Base-by-base conservation (phyloP, 108 stramenopile genomes). In the Heterococcus sp. region DNA sequence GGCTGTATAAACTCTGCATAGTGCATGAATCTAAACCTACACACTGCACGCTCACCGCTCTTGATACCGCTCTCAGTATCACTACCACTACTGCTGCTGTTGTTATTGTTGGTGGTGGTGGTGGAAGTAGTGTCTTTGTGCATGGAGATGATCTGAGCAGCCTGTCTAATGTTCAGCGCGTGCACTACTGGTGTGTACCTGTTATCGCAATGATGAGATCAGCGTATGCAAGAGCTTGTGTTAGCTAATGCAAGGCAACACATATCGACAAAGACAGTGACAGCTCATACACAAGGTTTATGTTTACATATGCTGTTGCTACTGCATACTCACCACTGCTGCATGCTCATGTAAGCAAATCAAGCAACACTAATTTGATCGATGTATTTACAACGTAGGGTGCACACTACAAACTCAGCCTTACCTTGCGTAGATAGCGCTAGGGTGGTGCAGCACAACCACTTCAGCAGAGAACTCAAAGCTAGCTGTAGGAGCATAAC, bases 141-240 rank as follows among this genome's bases (percentile, higher is more conserved):
- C 78, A 80, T 68, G n/a, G 78, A 80, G 11, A 37, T 69, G 71
- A 80, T 72, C n/a, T 71, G 78, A 0, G 71, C 78, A 1, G 78
- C 71, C 78, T 80, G 78, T 14, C 78, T 66, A 31, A 80, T 80
- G 71, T 80, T 80, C 46, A 72, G 78, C n/a, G 78, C 78, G 71
- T 80, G 78, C 14, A 80, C 46, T 21, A 80, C 78, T 1, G 78
- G 78, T 66, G 71, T 65, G 69, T 80, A 80, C 46, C 46, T 58
- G 46, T 14, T n/a, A n/a, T n/a, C n/a, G n/a, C n/a, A n/a, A n/a
- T n/a, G n/a, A n/a, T n/a, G 46, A 58, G 21, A 14, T 58, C 46
- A 58, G 46, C n/a, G n/a, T n/a, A n/a, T n/a, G n/a, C n/a, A n/a
- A n/a, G n/a, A n/a, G n/a, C n/a, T n/a, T n/a, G n/a, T n/a, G n/a